These are phyloP conservation scores for Geosiphon pyriformis DNA, from an alignment of 192 early-diverging fungal genomes.

Conservation along the genomic window DNA sequence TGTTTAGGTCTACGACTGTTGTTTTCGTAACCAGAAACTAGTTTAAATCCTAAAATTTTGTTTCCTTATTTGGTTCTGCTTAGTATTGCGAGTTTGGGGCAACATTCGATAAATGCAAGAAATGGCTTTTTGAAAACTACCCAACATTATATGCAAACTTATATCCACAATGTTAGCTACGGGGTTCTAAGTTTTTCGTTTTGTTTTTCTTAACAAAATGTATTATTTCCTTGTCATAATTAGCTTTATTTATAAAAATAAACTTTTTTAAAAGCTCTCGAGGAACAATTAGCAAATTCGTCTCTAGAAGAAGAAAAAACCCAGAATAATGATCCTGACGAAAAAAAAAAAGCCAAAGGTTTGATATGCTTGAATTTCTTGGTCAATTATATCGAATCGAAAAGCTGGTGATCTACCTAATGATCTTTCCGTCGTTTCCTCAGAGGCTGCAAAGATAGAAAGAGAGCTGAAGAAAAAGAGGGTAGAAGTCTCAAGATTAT, in stretches of 20 bases:
- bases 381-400: background rate
- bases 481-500: constrained; percentile 47
- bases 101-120: constrained; percentile 73
- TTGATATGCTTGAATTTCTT: background rate
- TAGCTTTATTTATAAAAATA: constrained; percentile 30
- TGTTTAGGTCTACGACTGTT: background rate
- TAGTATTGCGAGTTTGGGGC: constrained; percentile 93
- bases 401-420: constrained; percentile 23
- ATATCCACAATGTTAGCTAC: constrained; percentile 38
- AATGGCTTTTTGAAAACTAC: constrained; percentile 63
- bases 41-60: background rate
- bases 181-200: background rate
- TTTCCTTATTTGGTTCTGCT: background rate
- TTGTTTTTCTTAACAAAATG: constrained; percentile 3
- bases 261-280: constrained; percentile 27
- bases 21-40: background rate
- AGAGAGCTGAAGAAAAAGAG: constrained; percentile 72
- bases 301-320: constrained; percentile 26
- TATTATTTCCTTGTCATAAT: no score
- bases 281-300: constrained; percentile 27
- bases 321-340: constrained; percentile 26
- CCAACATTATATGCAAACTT: constrained; percentile 52
- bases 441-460: constrained; percentile 69
- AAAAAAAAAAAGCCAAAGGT: constrained; percentile 46
- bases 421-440: no score